phyloP scores from a whole-genome alignment of 2,329 filamentous ascomycete genomes.

The Scedosporium boydii region DNA sequence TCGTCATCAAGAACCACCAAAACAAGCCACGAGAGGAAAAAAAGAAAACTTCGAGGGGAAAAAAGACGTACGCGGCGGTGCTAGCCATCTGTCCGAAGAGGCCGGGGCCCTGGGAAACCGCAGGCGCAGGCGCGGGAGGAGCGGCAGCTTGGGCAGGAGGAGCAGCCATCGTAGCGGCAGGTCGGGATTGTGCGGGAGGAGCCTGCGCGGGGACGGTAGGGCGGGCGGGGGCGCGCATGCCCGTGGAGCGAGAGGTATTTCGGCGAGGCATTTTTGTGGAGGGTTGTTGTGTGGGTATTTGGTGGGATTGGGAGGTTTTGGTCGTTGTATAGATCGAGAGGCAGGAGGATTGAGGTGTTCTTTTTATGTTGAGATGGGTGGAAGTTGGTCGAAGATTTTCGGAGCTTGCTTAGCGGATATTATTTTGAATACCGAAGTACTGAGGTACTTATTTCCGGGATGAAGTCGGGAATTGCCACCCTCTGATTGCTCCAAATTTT shows the following conservation, averaged over 20 bases:
- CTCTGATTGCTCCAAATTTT: no score
- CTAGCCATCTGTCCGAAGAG: conserved; percentile 95
- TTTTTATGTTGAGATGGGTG: conserved; percentile 1
- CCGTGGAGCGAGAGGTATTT: conserved; percentile 41
- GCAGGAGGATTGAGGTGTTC: conserved; percentile 7
- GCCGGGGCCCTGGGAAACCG: conserved; percentile 61
- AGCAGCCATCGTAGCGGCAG: conserved; percentile 59
- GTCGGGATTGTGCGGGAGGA: conserved; percentile 54
- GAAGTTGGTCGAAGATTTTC: conserved; percentile 5
- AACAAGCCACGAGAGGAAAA: neutral
- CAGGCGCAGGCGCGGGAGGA: conserved; percentile 32
- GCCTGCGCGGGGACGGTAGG: conserved; percentile 54
- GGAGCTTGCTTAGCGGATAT: neutral
- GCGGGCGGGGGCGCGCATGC: conserved; percentile 50
- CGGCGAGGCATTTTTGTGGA: conserved; percentile 64
- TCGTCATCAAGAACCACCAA: no score
- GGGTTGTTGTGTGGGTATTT: conserved; percentile 7
- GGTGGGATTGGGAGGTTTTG: neutral
- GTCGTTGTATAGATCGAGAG: conserved; percentile 3
- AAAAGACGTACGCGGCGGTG: conserved; percentile 78
- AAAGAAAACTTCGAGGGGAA: neutral
- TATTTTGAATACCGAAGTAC: neutral
- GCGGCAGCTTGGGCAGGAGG: conserved; percentile 36
- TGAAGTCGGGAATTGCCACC: no score
- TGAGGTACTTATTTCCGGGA: no score